Conservation (phyloP, 148 eudicot genomes). For the Amaranthus cruentus region DNA sequence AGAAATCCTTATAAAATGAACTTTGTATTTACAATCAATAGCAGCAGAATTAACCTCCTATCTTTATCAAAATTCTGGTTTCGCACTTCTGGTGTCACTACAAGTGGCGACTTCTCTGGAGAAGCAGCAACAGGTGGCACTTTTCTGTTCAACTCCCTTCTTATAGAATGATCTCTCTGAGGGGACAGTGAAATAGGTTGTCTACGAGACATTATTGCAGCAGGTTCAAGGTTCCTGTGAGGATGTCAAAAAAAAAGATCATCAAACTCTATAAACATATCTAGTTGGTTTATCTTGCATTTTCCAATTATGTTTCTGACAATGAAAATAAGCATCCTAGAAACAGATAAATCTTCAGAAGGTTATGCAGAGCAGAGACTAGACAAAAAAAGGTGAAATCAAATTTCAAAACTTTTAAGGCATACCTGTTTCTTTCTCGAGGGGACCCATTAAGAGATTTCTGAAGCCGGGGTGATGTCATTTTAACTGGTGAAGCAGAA, state of each 20-base stretch:
- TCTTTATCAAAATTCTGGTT: constrained; percentile 39
- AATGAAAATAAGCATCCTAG: neutral
- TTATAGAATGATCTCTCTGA: constrained; percentile 46
- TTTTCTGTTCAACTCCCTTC: constrained; percentile 29
- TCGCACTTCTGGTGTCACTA: constrained; percentile 32
- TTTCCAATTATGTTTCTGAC: too few relatives aligned
- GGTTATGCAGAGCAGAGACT: neutral
- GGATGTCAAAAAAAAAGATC: neutral
- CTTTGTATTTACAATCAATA: neutral
- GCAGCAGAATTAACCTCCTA: constrained; percentile 16
- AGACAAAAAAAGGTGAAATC: neutral
- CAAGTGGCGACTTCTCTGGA: constrained; percentile 33
- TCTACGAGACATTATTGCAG: constrained; percentile 25
- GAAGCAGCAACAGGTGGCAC: constrained; percentile 44
- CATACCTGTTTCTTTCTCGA: constrained; percentile 49
- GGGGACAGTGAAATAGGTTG: constrained; percentile 57
- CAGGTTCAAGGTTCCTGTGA: constrained; percentile 34
- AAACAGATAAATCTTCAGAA: constrained; percentile 9
- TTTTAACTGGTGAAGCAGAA: constrained; percentile 35
- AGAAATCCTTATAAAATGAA: neutral
- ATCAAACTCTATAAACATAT: neutral
- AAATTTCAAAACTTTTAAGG: neutral
- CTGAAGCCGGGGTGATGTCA: constrained; percentile 39
- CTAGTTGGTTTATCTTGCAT: too few relatives aligned
- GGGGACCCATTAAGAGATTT: constrained; percentile 43